Percentiles rank a stretch among this genome's conserved stretches.
Conservation (phyloP, 768 basidiomycete genomes). For the Kwoniella dejecticola region DNA sequence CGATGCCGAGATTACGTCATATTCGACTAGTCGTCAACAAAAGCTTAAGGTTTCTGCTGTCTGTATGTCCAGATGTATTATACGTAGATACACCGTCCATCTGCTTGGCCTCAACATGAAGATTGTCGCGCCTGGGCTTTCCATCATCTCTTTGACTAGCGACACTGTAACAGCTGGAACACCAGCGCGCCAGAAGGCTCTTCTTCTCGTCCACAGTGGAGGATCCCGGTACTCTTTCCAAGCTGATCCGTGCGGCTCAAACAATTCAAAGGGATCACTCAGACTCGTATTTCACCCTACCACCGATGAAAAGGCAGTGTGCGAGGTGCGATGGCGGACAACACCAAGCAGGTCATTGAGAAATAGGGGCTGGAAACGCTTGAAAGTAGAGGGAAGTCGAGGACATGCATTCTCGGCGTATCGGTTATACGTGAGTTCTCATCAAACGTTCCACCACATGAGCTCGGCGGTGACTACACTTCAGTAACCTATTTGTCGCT, state of each 20-base stretch:
- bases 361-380: slow-evolving; percentile 11
- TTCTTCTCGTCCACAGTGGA: no score
- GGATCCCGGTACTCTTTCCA: not conserved
- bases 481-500: no score
- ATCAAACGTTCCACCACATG: not conserved
- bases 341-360: not conserved
- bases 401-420: slow-evolving; percentile 5
- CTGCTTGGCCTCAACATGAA: not conserved
- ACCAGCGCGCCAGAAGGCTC: no score
- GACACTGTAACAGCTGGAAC: no score
- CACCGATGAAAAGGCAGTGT: not conserved
- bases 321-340: not conserved
- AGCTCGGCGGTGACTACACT: no score
- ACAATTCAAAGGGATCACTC: not conserved
- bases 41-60: no score
- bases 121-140: not conserved
- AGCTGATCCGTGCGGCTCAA: not conserved
- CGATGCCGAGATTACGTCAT: no score
- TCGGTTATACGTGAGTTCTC: slow-evolving; percentile 15
- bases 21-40: no score
- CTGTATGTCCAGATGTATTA: no score
- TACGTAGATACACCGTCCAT: no score
- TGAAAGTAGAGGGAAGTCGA: slow-evolving; percentile 4
- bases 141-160: not conserved
- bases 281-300: not conserved